These are phyloP conservation scores for Rhizomucor pusillus DNA, from an alignment of 371 early-diverging fungal genomes.

Conservation along the genomic window DNA sequence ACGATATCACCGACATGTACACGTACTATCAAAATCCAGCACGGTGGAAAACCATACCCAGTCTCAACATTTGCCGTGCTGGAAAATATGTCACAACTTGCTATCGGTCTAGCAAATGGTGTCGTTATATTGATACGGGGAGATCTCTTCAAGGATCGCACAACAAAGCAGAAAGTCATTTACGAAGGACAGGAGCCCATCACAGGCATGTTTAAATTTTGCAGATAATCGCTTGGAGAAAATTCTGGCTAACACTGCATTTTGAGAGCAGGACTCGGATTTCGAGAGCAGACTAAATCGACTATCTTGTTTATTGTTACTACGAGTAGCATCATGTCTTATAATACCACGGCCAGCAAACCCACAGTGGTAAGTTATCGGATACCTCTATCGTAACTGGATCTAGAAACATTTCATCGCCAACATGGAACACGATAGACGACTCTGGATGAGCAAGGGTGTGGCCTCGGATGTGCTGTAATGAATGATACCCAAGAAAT, in stretches of 20 bases:
- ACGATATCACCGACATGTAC: conserved; percentile 58
- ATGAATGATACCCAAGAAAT: conserved; percentile 77
- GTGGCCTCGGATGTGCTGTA: conserved; percentile 75
- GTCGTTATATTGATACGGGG: conserved; percentile 82
- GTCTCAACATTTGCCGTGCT: conserved; percentile 80
- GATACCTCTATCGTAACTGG: too few relatives aligned
- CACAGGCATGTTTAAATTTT: conserved; percentile 52
- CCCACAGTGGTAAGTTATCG: conserved; percentile 42
- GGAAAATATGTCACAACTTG: conserved; percentile 82
- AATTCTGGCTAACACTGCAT: neutral
- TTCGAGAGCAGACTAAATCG: conserved; percentile 68
- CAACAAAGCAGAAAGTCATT: conserved; percentile 75
- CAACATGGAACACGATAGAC: conserved; percentile 30
- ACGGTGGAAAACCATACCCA: conserved; percentile 70
- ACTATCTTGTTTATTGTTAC: conserved; percentile 76
- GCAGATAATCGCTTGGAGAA: conserved; percentile 4
- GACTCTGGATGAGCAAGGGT: conserved; percentile 82
- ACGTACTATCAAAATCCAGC: conserved; percentile 72
- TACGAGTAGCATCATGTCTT: conserved; percentile 63
- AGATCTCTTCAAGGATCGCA: conserved; percentile 75
- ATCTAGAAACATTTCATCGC: too few relatives aligned
- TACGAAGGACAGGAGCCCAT: conserved; percentile 84
- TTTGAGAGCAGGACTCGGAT: conserved; percentile 65
- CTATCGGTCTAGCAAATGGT: conserved; percentile 90
- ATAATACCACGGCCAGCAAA: conserved; percentile 59